These are phyloP conservation scores for Lipomyces japonicus DNA, from an alignment of 805 yeast species.

Conservation along the genomic window DNA sequence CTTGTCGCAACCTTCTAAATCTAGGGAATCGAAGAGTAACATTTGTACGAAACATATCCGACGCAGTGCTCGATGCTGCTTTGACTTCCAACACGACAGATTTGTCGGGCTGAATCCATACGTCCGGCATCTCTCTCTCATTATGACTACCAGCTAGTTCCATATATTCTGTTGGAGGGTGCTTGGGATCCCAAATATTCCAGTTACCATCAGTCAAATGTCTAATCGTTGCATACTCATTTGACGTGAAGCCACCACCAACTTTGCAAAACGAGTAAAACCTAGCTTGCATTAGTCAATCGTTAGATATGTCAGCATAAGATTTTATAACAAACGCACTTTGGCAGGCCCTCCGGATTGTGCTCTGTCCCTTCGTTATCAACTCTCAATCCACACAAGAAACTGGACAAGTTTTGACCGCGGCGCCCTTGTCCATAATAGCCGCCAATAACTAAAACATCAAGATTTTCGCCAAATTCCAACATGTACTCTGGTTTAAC, in stretches of 20 bases:
- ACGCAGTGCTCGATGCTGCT: slow-evolving; percentile 59
- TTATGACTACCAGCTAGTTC: slow-evolving; percentile 26
- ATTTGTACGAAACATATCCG: slow-evolving; percentile 56
- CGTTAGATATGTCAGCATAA: background rate
- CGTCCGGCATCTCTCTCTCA: slow-evolving; percentile 49
- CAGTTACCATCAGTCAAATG: slow-evolving; percentile 58
- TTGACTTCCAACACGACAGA: slow-evolving; percentile 79
- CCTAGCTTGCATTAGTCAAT: slow-evolving; percentile 22
- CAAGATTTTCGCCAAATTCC: slow-evolving; percentile 82
- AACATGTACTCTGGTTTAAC: slow-evolving; percentile 87
- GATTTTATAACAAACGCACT: background rate
- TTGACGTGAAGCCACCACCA: slow-evolving; percentile 75
- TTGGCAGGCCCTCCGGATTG: slow-evolving; percentile 10
- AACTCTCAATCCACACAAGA: slow-evolving; percentile 65
- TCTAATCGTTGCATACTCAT: slow-evolving; percentile 58
- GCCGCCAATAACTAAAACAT: slow-evolving; percentile 73
- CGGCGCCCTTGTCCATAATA: slow-evolving; percentile 61
- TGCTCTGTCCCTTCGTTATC: slow-evolving; percentile 35
- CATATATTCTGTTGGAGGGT: slow-evolving; percentile 41
- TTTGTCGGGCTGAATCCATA: slow-evolving; percentile 76
- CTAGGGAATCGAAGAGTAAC: slow-evolving; percentile 75
- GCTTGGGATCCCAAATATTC: slow-evolving; percentile 43
- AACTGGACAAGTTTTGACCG: slow-evolving; percentile 45
- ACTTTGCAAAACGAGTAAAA: slow-evolving; percentile 71
- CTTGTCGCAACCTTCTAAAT: slow-evolving; percentile 62